Base-by-base conservation (phyloP, 495 filamentous ascomycete genomes). In the Penicillium desertorum region DNA sequence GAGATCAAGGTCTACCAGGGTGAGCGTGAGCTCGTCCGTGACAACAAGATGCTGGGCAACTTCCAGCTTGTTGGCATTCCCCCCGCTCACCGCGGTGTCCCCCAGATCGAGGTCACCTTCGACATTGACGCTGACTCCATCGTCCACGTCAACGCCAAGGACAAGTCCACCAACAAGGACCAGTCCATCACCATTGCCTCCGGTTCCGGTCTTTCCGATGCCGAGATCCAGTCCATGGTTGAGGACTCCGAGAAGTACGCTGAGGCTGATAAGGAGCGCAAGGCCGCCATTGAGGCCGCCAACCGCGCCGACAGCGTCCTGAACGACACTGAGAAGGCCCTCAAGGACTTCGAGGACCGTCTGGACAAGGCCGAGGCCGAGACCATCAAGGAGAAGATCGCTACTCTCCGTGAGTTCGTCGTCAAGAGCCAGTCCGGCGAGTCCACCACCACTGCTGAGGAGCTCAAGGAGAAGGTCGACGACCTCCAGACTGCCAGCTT, bases 1-100 rank as follows among this genome's bases (percentile, higher is more conserved):
- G 94, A 98, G 83, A 98, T 98, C 84, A 98, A 98, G 88, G 95
- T 98, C 55, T 98, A 86, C 89, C 94, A 98, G 85, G 94, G 94
- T 81, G 94, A 98, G 83, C 94, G 94, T 89, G 94, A 98, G 81
- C 90, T 98, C 54, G 94, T 98, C 70, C 87, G 86, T 71, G 94
- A 98, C 82, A 98, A 98, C 87, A 98, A 98, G 83, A 81, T 98
- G 57, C 86, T 98, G 19, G 94, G 94, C 37, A 98, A 98, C 89
- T 98, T 98, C 89, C 94, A 98, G 84, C 88, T 98, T 58, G 91
- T 96, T 68, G 94, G 94, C 56, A 97, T 98, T 60, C 94, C 94
- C 34, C 94, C 94, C 53, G 94, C 94, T 51, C 92, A 96, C 83
- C 92, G 94, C 76, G 94, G 94, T 81, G 91, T 98, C 49, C 94